Percentiles rank a stretch among this genome's conserved stretches.
These are phyloP conservation scores for Hymenoscyphus repandus DNA, from an alignment of 2,329 filamentous ascomycete species.

Conservation along the genomic window DNA sequence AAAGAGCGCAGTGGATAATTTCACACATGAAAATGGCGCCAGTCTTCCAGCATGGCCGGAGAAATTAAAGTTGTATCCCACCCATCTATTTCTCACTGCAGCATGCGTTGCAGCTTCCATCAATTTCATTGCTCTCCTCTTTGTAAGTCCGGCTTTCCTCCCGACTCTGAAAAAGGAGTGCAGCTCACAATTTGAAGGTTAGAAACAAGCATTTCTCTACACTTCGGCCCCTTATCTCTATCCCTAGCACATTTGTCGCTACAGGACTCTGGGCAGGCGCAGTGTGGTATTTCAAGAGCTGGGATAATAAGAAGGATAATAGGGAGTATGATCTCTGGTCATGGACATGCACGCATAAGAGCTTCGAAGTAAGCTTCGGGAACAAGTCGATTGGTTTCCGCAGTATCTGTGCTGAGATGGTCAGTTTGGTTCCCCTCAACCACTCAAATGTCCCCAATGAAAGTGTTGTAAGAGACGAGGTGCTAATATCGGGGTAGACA, in stretches of 20 bases:
- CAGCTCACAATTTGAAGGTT: background rate
- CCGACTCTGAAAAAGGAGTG: background rate
- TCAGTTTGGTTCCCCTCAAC: background rate
- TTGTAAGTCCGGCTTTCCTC: background rate
- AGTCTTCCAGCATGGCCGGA: background rate
- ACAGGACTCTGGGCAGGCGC: background rate
- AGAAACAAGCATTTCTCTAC: background rate
- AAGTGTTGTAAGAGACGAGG: background rate
- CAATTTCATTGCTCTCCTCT: background rate
- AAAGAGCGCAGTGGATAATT: background rate
- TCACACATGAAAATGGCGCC: background rate
- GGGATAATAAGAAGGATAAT: constrained; percentile 2
- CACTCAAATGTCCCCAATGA: background rate
- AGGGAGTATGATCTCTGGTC: constrained; percentile 1
- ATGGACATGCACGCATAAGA: constrained; percentile 2
- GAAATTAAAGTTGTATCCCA: background rate
- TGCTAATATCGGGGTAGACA: background rate
- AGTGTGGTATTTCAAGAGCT: background rate
- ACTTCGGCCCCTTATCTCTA: background rate
- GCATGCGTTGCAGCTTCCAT: background rate
- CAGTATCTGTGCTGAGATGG: constrained; percentile 1
- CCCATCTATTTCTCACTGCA: background rate
- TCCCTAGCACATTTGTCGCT: background rate
- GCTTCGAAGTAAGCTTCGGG: constrained; percentile 1
- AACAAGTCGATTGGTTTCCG: background rate